phyloP scores from a whole-genome alignment of 768 basidiomycete species.

The Phaeolepiota aurea region DNA sequence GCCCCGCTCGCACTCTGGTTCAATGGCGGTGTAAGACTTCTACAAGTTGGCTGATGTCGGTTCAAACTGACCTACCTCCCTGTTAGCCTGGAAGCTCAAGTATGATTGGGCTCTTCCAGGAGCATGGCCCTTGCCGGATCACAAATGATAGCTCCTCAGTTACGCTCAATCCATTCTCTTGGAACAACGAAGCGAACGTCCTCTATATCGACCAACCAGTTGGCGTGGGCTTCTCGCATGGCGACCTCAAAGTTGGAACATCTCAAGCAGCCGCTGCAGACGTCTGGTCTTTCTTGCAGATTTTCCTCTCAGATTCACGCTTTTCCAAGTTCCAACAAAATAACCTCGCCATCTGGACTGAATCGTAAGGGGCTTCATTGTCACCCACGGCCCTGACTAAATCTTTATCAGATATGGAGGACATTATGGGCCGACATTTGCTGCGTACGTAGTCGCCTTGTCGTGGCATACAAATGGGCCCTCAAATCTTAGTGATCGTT shows the following conservation, averaged over 20 bases:
- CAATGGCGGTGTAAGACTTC: constrained; percentile 44
- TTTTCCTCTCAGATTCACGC: constrained; percentile 46
- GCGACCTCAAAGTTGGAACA: constrained; percentile 37
- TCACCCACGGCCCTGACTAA: background rate
- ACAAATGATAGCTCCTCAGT: constrained; percentile 44
- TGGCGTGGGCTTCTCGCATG: constrained; percentile 57
- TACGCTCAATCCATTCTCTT: constrained; percentile 43
- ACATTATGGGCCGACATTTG: constrained; percentile 64
- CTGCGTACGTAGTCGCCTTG: constrained; percentile 38
- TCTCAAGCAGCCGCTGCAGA: constrained; percentile 47
- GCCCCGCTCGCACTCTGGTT: constrained; percentile 64
- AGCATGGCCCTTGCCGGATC: constrained; percentile 67
- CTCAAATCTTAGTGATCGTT: background rate
- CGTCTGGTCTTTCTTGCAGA: constrained; percentile 56
- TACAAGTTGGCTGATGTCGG: constrained; percentile 1
- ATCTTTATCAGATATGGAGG: constrained; percentile 46
- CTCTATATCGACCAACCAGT: constrained; percentile 61
- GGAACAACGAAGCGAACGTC: constrained; percentile 50
- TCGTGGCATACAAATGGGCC: background rate
- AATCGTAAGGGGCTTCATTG: constrained; percentile 30
- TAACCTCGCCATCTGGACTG: constrained; percentile 55
- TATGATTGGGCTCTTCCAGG: constrained; percentile 64
- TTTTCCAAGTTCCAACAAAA: constrained; percentile 38
- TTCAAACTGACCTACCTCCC: background rate
- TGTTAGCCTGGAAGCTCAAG: constrained; percentile 45